Evolutionary conservation across 495 filamentous ascomycete genomes (phyloP), one percentile per base, ranked within the genome.

Genomic region (Penicillium pulvis): DNA sequence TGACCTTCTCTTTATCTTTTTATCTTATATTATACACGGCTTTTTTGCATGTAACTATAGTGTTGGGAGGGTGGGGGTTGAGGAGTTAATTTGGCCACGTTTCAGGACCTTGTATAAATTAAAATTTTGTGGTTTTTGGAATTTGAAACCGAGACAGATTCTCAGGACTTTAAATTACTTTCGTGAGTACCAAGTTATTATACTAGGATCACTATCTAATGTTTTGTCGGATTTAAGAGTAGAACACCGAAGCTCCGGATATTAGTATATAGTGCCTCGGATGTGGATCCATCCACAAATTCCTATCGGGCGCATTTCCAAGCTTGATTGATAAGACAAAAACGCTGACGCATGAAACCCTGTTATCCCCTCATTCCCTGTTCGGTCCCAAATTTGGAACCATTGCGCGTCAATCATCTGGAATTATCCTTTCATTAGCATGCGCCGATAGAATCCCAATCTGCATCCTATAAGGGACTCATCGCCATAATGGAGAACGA

Each of bases 401-500:
- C 14, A 41, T 41, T 41, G 39, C 33, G 9, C 33, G 33, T 41
- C 14, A 0, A 41, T 17, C 14, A 6, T 17, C 39, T 41, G 4
- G 16, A 41, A 7, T 41, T n/a, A 17, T 12, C n/a, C 49, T 41
- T 39, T 20, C 31, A 28, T 24, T 28, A 23, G 26, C 30, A 51
- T 51, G 48, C n/a, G 5, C 24, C 26, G 28, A 4, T 35, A 30
- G 14, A 11, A 2, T 28, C 31, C 56, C 19, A 8, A 3, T 10
- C 7, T 19, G 16, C 42, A 17, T 44, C 16, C 42, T 44, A 11
- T 10, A 9, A 44, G 20, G 43, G 43, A 20, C 10, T 12, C 20
- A 28, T 16, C 24, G 3, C 46, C 10, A 49, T 16, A 42, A 68
- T 70, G 65, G 67, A 70, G 60, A 70, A 70, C 54, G 67, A 70